phyloP scores from a whole-genome alignment of 2,329 filamentous ascomycete species.

The Sporothrix curviconia region DNA sequence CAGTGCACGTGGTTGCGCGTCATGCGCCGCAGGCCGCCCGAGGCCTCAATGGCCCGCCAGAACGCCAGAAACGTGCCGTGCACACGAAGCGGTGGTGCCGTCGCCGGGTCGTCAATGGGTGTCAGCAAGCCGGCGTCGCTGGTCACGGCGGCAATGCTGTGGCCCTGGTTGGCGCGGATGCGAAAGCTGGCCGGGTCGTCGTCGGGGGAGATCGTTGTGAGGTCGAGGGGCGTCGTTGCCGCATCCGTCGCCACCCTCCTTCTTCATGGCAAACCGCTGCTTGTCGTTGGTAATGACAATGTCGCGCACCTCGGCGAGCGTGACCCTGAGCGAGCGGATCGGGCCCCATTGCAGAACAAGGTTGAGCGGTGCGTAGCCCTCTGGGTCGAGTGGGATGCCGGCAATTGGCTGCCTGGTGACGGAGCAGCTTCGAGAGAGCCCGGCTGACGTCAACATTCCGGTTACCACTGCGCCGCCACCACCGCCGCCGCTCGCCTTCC shows the following conservation, averaged over 20 bases:
- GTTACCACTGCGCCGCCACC: slow-evolving; percentile 27
- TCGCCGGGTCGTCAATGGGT: slow-evolving; percentile 55
- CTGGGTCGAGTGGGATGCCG: slow-evolving; percentile 50
- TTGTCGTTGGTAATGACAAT: slow-evolving; percentile 76
- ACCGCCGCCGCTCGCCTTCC: slow-evolving; percentile 20
- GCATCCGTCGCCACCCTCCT: slow-evolving; percentile 29
- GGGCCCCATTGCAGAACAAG: slow-evolving; percentile 50
- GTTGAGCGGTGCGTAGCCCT: slow-evolving; percentile 54
- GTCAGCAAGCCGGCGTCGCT: slow-evolving; percentile 60
- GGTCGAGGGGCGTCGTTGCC: background rate
- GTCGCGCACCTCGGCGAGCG: slow-evolving; percentile 63
- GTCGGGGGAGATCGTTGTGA: slow-evolving; percentile 22
- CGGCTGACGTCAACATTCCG: slow-evolving; percentile 47
- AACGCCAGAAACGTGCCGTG: slow-evolving; percentile 85
- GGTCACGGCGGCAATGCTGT: slow-evolving; percentile 66
- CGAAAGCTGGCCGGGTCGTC: slow-evolving; percentile 61
- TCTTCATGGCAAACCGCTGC: slow-evolving; percentile 78
- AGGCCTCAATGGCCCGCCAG: slow-evolving; percentile 67
- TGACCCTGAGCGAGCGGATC: slow-evolving; percentile 63
- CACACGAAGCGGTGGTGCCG: slow-evolving; percentile 63
- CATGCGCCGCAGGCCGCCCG: slow-evolving; percentile 77
- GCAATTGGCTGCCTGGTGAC: slow-evolving; percentile 52
- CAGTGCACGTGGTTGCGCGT: slow-evolving; percentile 84
- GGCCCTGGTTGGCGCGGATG: slow-evolving; percentile 93
- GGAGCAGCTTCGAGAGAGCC: slow-evolving; percentile 47